Conservation (phyloP, 2,329 filamentous ascomycete genomes). For the Aureobasidium vineae region DNA sequence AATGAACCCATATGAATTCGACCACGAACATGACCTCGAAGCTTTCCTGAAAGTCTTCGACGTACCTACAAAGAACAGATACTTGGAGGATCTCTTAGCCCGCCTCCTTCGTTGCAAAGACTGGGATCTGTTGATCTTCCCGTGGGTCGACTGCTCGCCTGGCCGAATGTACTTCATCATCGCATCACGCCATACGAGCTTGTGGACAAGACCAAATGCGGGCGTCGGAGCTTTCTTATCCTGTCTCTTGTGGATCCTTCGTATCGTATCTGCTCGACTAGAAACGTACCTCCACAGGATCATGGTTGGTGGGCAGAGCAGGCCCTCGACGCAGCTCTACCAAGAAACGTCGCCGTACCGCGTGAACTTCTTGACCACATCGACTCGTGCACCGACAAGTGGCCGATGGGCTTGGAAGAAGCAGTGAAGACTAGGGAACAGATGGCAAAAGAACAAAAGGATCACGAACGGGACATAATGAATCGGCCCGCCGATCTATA, state of each 20-base stretch:
- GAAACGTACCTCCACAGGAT: slow-evolving; percentile 51
- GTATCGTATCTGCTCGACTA: slow-evolving; percentile 49
- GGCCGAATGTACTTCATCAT: slow-evolving; percentile 54
- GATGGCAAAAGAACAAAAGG: slow-evolving; percentile 17
- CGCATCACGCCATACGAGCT: slow-evolving; percentile 52
- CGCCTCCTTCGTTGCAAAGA: slow-evolving; percentile 38
- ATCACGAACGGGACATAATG: slow-evolving; percentile 10
- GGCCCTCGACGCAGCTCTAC: slow-evolving; percentile 7
- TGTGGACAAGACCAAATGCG: slow-evolving; percentile 49
- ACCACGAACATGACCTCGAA: slow-evolving; percentile 35
- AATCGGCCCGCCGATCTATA: background rate
- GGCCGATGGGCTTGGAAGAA: slow-evolving; percentile 14
- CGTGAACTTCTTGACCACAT: slow-evolving; percentile 12
- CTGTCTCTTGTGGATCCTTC: slow-evolving; percentile 58
- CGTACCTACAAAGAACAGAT: slow-evolving; percentile 11
- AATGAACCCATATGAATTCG: slow-evolving; percentile 23
- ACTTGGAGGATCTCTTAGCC: slow-evolving; percentile 2
- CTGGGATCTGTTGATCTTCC: slow-evolving; percentile 50
- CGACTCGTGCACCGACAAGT: slow-evolving; percentile 4
- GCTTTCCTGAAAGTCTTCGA: slow-evolving; percentile 18
- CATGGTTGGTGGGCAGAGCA: slow-evolving; percentile 43
- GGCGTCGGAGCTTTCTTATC: slow-evolving; percentile 55
- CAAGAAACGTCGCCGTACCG: background rate
- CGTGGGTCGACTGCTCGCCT: slow-evolving; percentile 52
- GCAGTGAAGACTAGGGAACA: background rate